phyloP scores from a whole-genome alignment of 169 alveolate genomes.

The Eimeria sp. region DNA sequence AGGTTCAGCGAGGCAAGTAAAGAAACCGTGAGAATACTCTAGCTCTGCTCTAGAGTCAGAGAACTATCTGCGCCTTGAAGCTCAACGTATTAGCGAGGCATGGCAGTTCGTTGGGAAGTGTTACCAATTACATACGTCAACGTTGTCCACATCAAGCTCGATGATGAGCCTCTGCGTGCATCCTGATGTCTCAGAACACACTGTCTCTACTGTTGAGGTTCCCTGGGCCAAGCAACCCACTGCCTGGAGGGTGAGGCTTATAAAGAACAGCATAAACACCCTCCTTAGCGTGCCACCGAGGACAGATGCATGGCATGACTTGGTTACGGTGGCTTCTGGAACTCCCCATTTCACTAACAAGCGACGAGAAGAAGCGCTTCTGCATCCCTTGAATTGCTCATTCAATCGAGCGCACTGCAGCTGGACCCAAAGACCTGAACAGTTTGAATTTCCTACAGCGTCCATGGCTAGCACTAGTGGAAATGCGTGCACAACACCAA shows the following conservation, averaged over 20 bases:
- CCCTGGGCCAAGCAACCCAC: slow-evolving; percentile 30
- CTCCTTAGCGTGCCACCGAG: background rate
- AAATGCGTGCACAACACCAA: background rate
- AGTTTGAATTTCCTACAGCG: background rate
- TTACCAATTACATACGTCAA: background rate
- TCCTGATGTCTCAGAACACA: slow-evolving; percentile 33
- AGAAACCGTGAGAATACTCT: background rate
- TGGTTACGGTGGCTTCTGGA: background rate
- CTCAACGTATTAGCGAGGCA: background rate
- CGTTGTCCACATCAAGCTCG: slow-evolving; percentile 57
- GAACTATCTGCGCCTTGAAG: background rate
- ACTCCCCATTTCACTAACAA: background rate
- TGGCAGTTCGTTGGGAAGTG: background rate
- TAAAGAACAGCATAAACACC: background rate
- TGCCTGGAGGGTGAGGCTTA: slow-evolving; percentile 14
- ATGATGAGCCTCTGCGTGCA: slow-evolving; percentile 50
- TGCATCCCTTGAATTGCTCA: background rate
- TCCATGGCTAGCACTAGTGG: slow-evolving; percentile 6
- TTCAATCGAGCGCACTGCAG: background rate
- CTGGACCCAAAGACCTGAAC: background rate
- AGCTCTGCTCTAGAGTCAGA: too few species aligned
- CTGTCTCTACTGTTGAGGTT: slow-evolving; percentile 64
- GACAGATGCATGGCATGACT: background rate
- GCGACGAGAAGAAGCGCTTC: background rate
- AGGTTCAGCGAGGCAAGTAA: background rate